These are phyloP conservation scores for Quercus robur DNA, from an alignment of 306 rosid genomes.

Conservation along the genomic window DNA sequence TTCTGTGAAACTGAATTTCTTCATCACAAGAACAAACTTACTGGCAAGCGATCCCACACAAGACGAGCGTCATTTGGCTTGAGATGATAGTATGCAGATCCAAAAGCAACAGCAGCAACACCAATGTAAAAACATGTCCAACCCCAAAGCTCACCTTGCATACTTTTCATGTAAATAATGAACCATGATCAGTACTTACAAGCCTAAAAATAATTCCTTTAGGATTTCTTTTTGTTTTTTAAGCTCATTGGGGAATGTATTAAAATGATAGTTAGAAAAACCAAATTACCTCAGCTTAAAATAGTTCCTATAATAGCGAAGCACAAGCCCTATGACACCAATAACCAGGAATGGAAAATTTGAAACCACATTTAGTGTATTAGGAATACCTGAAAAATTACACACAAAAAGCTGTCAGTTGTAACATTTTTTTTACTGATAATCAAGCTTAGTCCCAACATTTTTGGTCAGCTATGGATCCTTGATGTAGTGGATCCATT, in stretches of 20 bases:
- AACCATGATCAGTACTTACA: conserved; percentile 12
- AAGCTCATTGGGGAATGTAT: neutral
- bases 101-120: conserved; percentile 75
- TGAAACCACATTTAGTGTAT: conserved; percentile 76
- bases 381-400: conserved; percentile 66
- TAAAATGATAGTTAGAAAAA: neutral
- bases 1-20: conserved; percentile 4
- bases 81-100: conserved; percentile 90
- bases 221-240: too few relatives aligned
- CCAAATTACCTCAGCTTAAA: conserved; percentile 62
- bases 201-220: neutral
- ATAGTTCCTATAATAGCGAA: conserved; percentile 58
- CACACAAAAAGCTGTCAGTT: neutral
- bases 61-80: conserved; percentile 78
- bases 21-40: conserved; percentile 37
- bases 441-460: too few relatives aligned
- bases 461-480: too few relatives aligned
- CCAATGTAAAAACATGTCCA: conserved; percentile 87
- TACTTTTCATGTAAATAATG: conserved; percentile 32
- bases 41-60: conserved; percentile 95
- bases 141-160: conserved; percentile 85
- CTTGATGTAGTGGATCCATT: too few relatives aligned
- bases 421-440: neutral
- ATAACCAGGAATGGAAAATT: conserved; percentile 79
- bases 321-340: conserved; percentile 69